Evolutionary conservation across 176 grass and related monocot species (phyloP).

Genomic region (Triticum aestivum): IWGSC_CS_RefSeq_v2.1 NC_057798.1:654276087-654276586

Average conservation of each 20-base stretch:
- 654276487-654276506: conserved; percentile 51
- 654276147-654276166: conserved; percentile 16
- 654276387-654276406: conserved; percentile 56
- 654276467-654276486: conserved; percentile 51
- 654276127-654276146: background rate
- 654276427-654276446: conserved; percentile 59
- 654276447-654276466: conserved; percentile 61
- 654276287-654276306: background rate
- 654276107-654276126: background rate
- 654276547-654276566: background rate
- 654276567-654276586: background rate
- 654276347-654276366: background rate
- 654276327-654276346: background rate
- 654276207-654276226: conserved; percentile 55
- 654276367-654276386: conserved; percentile 65
- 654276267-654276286: background rate
- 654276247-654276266: conserved; percentile 60
- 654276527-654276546: conserved; percentile 63
- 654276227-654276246: conserved; percentile 60
- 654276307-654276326: background rate
- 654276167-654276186: conserved; percentile 35
- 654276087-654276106: background rate
- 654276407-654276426: conserved; percentile 64
- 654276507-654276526: conserved; percentile 49
- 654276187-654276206: conserved; percentile 60